phyloP scores from a whole-genome alignment of 2,329 filamentous ascomycete species.

The Golovinomyces cichoracearum region DNA sequence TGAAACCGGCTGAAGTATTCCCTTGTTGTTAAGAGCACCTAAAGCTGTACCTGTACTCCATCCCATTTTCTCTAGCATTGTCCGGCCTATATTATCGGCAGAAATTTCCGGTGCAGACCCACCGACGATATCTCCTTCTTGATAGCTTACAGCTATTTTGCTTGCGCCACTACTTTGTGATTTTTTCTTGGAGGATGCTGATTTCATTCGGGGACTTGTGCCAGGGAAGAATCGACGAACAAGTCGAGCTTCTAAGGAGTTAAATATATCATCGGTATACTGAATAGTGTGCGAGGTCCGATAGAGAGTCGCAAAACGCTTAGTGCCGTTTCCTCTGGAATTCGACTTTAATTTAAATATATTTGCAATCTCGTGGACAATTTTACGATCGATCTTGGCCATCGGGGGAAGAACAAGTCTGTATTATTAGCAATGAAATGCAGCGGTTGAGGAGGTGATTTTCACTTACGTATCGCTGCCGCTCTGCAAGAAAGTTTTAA shows the following conservation, averaged over 20 bases:
- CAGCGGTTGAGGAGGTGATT: background rate
- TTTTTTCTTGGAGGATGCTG: conserved; percentile 14
- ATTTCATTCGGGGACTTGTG: conserved; percentile 19
- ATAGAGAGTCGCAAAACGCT: conserved; percentile 50
- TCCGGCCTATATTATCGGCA: conserved; percentile 54
- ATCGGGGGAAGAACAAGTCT: conserved; percentile 62
- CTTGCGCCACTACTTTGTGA: conserved; percentile 14
- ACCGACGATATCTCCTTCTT: conserved; percentile 72
- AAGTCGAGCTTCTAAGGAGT: conserved; percentile 22
- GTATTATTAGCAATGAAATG: conserved; percentile 3
- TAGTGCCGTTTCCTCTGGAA: conserved; percentile 46
- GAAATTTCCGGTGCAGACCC: conserved; percentile 64
- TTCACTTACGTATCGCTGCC: conserved; percentile 32
- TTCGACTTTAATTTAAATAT: conserved; percentile 59
- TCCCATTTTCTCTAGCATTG: conserved; percentile 90
- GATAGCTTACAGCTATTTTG: conserved; percentile 29
- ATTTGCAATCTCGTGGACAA: conserved; percentile 54
- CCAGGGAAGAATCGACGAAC: conserved; percentile 30
- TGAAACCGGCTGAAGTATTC: conserved; percentile 60
- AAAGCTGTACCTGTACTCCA: conserved; percentile 73
- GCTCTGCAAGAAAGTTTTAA: conserved; percentile 43
- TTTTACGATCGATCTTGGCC: conserved; percentile 49
- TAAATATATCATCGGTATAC: conserved; percentile 32
- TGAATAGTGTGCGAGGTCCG: conserved; percentile 41
- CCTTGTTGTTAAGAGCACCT: conserved; percentile 59